phyloP scores from a whole-genome alignment of 2,329 filamentous ascomycete genomes.

The Epichloe coenophiala region DNA sequence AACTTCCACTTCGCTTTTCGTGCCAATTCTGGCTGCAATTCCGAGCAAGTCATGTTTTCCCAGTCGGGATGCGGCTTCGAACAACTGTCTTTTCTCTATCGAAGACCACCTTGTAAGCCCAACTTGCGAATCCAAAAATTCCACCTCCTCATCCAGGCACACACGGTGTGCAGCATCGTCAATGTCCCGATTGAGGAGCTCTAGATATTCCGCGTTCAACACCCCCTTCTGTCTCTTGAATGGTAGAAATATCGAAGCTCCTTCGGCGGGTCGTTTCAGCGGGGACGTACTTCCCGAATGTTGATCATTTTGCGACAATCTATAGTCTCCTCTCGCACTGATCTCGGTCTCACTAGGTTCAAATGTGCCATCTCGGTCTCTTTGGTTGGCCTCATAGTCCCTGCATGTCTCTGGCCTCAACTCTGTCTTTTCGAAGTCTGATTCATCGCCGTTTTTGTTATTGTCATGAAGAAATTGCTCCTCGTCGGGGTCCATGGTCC shows the following conservation, averaged over 20 bases:
- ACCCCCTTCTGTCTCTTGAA: constrained; percentile 32
- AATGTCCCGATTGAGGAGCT: constrained; percentile 43
- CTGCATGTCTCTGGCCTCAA: not conserved
- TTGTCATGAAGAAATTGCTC: constrained; percentile 7
- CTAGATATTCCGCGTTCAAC: constrained; percentile 34
- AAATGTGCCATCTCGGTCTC: not conserved
- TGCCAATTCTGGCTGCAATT: constrained; percentile 49
- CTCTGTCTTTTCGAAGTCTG: not conserved
- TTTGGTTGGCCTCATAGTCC: not conserved
- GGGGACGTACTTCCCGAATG: constrained; percentile 7
- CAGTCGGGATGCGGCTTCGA: constrained; percentile 47
- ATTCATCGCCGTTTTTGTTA: not conserved
- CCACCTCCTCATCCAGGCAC: constrained; percentile 16
- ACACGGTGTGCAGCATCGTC: constrained; percentile 32
- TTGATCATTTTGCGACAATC: not conserved
- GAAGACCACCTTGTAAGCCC: constrained; percentile 59
- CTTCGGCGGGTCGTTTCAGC: constrained; percentile 18
- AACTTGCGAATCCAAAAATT: constrained; percentile 39
- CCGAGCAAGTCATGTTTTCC: constrained; percentile 48
- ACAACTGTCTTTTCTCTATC: constrained; percentile 58
- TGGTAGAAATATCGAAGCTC: constrained; percentile 14
- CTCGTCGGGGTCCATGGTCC: constrained; percentile 19
- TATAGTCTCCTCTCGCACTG: not conserved
- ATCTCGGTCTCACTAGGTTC: constrained; percentile 3
- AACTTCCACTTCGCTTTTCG: constrained; percentile 65